Base-by-base conservation (phyloP, 345 rosid genomes). In the Populus euphratica region DNA sequence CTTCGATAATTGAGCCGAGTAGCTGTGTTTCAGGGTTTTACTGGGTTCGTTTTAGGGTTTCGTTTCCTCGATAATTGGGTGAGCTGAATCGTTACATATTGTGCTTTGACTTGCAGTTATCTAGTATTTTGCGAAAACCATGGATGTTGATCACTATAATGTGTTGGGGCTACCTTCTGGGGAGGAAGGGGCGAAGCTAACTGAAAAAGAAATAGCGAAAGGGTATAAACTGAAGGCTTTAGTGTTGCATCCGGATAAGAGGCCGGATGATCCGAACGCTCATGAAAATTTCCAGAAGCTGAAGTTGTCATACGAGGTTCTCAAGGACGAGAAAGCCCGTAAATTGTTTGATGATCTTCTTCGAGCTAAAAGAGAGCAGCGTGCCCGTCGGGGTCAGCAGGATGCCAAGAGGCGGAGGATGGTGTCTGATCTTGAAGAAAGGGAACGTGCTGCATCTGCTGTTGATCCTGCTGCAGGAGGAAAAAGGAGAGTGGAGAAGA, bases 311-410 rank as follows among this genome's bases (percentile, higher is more conserved):
- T 91, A 93, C 16, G 96, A 95, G 81, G 79, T 95, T 81, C 87
- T 95, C 20, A 89, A 88, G 61, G 94, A 95, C 9, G 92, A 90
- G 49, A 95, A 90, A 74, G 94, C 97, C 23, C 88, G 97, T 2
- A 93, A 89, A 84, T 83, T 91, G 69, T 93, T 91, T 52, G 93
- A 93, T 79, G 99, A 95, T 83, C 93, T 93, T 65, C 85, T 95
- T 27, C 81, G 90, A 67, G 81, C 88, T n/a, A 93, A 90, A 83
- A 89, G 89, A 4, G 98, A 91, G 65, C 86, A 92, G 81, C 83
- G 81, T 38, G 86, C 70, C 25, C 90, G 91, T 16, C 84, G 81
- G 31, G 76, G 86, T 1, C 91, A 87, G 70, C 91, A 87, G 27
- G 99, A 87, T 81, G 77, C 92, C 18, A 95, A 88, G 76, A 89